These are phyloP conservation scores for Fraxinus dipetala DNA, from an alignment of 305 asterid species.

Conservation along the genomic window DNA sequence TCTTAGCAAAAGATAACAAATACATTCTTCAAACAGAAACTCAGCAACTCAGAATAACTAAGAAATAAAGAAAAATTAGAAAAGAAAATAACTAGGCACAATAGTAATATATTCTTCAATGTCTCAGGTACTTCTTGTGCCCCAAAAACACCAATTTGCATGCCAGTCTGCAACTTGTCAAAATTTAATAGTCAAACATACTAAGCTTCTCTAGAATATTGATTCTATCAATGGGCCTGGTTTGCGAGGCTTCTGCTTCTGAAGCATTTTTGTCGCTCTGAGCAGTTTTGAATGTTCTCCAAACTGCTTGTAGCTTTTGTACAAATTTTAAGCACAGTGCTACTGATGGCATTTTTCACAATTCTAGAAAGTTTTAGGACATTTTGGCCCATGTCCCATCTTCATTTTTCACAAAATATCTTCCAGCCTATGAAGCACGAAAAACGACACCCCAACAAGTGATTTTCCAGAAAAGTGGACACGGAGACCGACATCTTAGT, in stretches of 20 bases:
- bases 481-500: neutral
- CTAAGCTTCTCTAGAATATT: neutral
- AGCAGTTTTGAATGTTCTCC: neutral
- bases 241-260: neutral
- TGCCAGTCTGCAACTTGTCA: conserved; percentile 6
- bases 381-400: neutral
- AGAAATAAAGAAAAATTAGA: conserved; percentile 1
- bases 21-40: conserved; percentile 13
- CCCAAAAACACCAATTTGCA: conserved; percentile 3
- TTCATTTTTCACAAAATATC: neutral
- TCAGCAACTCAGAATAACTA: neutral
- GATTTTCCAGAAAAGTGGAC: neutral
- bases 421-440: neutral
- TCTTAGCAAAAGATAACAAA: neutral
- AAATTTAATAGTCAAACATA: neutral
- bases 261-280: neutral
- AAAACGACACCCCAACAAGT: neutral
- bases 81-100: neutral
- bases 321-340: neutral
- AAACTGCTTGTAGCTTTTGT: neutral
- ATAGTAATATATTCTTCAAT: neutral
- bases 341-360: neutral
- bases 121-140: neutral
- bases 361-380: neutral
- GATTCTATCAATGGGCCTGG: neutral